These are phyloP conservation scores for Pleurostoma richardsiae DNA, from an alignment of 2,329 filamentous ascomycete genomes.

Conservation along the genomic window DNA sequence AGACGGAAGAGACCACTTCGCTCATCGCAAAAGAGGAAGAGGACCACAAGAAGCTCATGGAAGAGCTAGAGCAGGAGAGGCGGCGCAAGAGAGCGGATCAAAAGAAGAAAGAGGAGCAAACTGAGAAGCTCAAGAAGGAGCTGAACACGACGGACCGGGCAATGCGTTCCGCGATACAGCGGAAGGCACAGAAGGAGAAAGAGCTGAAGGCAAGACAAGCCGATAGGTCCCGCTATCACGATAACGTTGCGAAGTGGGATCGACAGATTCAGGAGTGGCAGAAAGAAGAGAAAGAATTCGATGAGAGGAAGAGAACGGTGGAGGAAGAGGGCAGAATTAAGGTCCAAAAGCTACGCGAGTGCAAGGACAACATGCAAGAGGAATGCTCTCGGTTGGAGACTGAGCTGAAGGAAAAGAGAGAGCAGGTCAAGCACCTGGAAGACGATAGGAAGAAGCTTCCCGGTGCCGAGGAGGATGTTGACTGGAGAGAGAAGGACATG, in stretches of 20 bases:
- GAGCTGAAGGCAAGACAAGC: conserved; percentile 62
- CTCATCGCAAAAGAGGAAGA: conserved; percentile 68
- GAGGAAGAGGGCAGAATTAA: conserved; percentile 47
- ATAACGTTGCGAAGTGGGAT: conserved; percentile 66
- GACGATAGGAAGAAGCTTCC: conserved; percentile 61
- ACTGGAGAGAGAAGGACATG: conserved; percentile 44
- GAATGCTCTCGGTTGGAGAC: conserved; percentile 63
- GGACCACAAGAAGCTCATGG: conserved; percentile 61
- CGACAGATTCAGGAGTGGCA: conserved; percentile 57
- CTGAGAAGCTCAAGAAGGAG: conserved; percentile 75
- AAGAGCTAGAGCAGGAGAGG: conserved; percentile 69
- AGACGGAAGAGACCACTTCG: conserved; percentile 73
- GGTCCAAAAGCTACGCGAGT: conserved; percentile 44
- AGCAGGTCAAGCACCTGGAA: conserved; percentile 68
- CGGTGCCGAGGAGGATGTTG: conserved; percentile 56
- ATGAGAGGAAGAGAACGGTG: conserved; percentile 45
- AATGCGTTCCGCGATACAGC: conserved; percentile 75
- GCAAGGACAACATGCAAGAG: conserved; percentile 58
- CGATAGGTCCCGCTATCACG: conserved; percentile 64
- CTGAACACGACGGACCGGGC: conserved; percentile 74
- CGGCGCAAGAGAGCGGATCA: conserved; percentile 72
- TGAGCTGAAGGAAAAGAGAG: conserved; percentile 66
- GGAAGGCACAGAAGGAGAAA: conserved; percentile 73
- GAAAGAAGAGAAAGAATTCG: conserved; percentile 48
- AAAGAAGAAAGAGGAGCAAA: conserved; percentile 88